A percentile compares a stretch with the other conserved stretches of the same genome.
Conservation (phyloP, 2,329 filamentous ascomycete species). For the Helicocarpus griseus region DNA sequence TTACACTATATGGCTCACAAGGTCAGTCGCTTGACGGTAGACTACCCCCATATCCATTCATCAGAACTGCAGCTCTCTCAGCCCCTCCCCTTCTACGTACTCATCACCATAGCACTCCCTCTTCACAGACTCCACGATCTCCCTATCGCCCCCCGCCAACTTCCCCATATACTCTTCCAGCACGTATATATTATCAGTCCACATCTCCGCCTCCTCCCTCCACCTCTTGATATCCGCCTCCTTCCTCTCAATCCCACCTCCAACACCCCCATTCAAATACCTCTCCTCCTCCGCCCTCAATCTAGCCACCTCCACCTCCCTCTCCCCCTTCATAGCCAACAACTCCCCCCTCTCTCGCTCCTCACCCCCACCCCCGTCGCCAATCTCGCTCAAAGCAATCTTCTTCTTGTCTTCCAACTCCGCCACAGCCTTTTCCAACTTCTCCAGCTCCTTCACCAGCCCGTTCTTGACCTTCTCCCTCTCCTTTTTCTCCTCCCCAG, state of each 20-base stretch:
- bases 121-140: constrained; percentile 34
- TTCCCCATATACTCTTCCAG: constrained; percentile 32
- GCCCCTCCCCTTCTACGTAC: constrained; percentile 44
- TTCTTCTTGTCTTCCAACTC: constrained; percentile 15
- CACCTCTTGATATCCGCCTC: constrained; percentile 25
- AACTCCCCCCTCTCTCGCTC: constrained; percentile 8
- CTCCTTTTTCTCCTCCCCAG: constrained; percentile 42
- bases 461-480: constrained; percentile 22
- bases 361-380: constrained; percentile 11
- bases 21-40: not conserved
- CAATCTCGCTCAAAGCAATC: constrained; percentile 12
- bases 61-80: constrained; percentile 31
- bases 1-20: too few relatives aligned
- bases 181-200: constrained; percentile 38
- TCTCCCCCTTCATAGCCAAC: constrained; percentile 3
- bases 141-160: constrained; percentile 34
- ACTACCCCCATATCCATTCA: not conserved
- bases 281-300: constrained; percentile 19
- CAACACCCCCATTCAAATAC: constrained; percentile 12
- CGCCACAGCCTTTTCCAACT: constrained; percentile 10
- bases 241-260: constrained; percentile 21
- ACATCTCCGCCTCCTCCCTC: constrained; percentile 24
- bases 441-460: constrained; percentile 26
- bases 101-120: constrained; percentile 44
- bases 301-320: constrained; percentile 6